Base-by-base conservation (phyloP, 306 rosid species). In the Citrullus colocynthis region DNA sequence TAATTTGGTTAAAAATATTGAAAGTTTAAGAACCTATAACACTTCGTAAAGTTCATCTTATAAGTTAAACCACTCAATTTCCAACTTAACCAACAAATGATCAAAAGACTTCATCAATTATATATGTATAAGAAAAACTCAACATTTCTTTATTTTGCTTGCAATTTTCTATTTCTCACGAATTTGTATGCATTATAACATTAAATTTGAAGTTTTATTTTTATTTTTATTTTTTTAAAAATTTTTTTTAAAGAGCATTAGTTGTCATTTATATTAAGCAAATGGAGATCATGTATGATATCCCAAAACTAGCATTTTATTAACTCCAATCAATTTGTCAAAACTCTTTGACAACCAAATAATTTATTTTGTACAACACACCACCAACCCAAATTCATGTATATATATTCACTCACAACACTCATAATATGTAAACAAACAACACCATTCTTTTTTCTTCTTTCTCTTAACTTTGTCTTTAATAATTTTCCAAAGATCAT, bases 311-410 rank as follows among this genome's bases (percentile, higher is more conserved):
- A 5, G 66, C 36, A 75, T 75, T 57, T 75, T 42, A 75, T 75
- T 75, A 17, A 75, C 37, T 75, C 10, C 78, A 75, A 28, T 52
- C 64, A 75, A 75, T 49, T 54, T 54, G 78, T 54, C 63, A 75
- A 75, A 55, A 49, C 16, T 3, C 36, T 75, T 75, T 75, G 78
- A 75, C 78, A 75, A 56, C 78, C 66, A 21, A 75, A 18, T 41
- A 20, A 54, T 54, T 75, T 34, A 75, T 36, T 56, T 54, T 37
- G 18, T 0, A 64, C 69, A 48, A 51, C 51, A 61, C 78, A 55
- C 54, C 80, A 42, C 34, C 32, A 52, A 36, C 63, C 37, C 54
- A 73, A 73, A 45, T 59, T 41, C 74, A 9, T 67, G n/a, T 65
- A 20, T 58, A 11, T 51, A 13, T 69, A 9, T 16, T 13, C 30